phyloP scores from a whole-genome alignment of 2,329 filamentous ascomycete species.

The Clonostachys chloroleuca region DNA sequence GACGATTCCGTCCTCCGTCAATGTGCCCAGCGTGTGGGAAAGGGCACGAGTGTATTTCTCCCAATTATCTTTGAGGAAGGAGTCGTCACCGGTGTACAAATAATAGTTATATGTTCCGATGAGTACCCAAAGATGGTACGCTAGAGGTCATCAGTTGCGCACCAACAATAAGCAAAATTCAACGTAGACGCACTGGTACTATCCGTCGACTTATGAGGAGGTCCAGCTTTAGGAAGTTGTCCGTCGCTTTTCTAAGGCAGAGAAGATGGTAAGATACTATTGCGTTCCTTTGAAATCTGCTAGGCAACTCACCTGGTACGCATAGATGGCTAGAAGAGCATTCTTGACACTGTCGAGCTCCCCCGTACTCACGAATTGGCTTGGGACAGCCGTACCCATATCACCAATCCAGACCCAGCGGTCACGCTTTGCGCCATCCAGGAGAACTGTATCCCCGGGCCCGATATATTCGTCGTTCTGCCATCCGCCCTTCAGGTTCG shows the following conservation, averaged over 20 bases:
- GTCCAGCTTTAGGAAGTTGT: constrained; percentile 43
- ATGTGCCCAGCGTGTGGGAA: constrained; percentile 11
- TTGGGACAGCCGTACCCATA: constrained; percentile 51
- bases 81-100: constrained; percentile 28
- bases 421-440: constrained; percentile 55
- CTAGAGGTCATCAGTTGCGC: not conserved
- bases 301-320: constrained; percentile 25
- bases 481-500: constrained; percentile 11
- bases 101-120: constrained; percentile 53
- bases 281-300: not conserved
- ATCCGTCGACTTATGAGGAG: constrained; percentile 24
- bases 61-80: constrained; percentile 12
- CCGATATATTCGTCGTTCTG: constrained; percentile 24
- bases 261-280: not conserved
- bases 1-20: constrained; percentile 18
- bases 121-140: constrained; percentile 35
- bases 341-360: constrained; percentile 45
- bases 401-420: constrained; percentile 58
- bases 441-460: constrained; percentile 19
- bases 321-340: constrained; percentile 41
- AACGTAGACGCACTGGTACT: not conserved
- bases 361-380: constrained; percentile 47
- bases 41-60: constrained; percentile 20
- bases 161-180: not conserved
- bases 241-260: constrained; percentile 20